Evolutionary conservation across 768 basidiomycete species (phyloP).

Genomic region (Tylopilus plumbeoviolaceoides): DNA sequence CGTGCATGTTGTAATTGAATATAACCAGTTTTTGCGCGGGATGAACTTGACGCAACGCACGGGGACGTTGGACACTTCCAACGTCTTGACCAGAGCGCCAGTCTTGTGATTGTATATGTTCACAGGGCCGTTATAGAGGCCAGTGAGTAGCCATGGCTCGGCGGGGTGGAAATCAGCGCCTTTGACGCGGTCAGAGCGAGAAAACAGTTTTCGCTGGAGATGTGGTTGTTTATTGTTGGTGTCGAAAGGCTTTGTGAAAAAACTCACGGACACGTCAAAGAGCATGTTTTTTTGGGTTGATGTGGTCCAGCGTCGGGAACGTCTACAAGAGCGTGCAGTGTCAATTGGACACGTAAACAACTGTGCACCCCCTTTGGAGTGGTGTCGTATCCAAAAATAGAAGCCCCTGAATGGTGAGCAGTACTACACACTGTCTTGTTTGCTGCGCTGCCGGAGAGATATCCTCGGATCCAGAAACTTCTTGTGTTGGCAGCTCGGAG

Average conservation of each 20-base stretch:
- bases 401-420: too few relatives aligned
- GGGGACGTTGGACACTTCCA: slow-evolving; percentile 96
- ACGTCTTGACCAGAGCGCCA: slow-evolving; percentile 88
- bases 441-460: too few relatives aligned
- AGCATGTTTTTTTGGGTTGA: slow-evolving; percentile 31
- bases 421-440: too few relatives aligned
- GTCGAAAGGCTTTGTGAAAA: background rate
- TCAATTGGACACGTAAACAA: background rate
- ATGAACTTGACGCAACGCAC: slow-evolving; percentile 96
- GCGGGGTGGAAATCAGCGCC: slow-evolving; percentile 96
- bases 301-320: background rate
- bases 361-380: slow-evolving; percentile 5
- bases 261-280: slow-evolving; percentile 52
- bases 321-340: background rate
- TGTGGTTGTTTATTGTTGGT: background rate
- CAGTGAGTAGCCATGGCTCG: slow-evolving; percentile 75
- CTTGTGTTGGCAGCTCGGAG: too few relatives aligned
- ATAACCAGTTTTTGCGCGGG: slow-evolving; percentile 98
- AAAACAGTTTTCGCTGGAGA: slow-evolving; percentile 80
- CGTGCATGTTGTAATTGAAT: slow-evolving; percentile 99
- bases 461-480: too few relatives aligned
- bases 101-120: slow-evolving; percentile 98
- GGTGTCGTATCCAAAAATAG: background rate
- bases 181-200: slow-evolving; percentile 95
- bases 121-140: slow-evolving; percentile 60